These are phyloP conservation scores for Polyporus tsugae DNA, from an alignment of 1,284 basidiomycete genomes.

Conservation along the genomic window DNA sequence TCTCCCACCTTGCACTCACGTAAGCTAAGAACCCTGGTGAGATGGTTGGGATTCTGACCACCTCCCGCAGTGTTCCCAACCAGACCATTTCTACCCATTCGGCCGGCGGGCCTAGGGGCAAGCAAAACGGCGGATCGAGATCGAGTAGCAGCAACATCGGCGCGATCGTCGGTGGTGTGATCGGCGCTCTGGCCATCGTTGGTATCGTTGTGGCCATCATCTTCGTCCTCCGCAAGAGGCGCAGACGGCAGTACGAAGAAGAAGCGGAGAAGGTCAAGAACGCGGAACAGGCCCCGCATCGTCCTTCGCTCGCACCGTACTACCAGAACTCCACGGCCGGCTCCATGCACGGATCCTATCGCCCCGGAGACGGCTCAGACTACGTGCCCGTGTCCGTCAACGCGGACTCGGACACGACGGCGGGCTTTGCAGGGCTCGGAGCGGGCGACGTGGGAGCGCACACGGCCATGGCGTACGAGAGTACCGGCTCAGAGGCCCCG, in stretches of 20 bases:
- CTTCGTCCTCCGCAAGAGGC: slow-evolving; percentile 24
- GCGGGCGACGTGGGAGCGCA: background rate
- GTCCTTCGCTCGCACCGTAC: slow-evolving; percentile 25
- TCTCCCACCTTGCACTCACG: slow-evolving; percentile 35
- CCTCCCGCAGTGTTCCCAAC: slow-evolving; percentile 27
- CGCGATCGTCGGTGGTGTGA: slow-evolving; percentile 32
- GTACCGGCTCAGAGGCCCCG: background rate
- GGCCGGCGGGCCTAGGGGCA: background rate
- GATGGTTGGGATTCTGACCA: background rate
- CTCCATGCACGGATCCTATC: background rate
- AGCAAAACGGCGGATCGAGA: too few relatives aligned
- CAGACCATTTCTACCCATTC: slow-evolving; percentile 25
- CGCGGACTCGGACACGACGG: slow-evolving; percentile 1
- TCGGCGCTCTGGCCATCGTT: slow-evolving; percentile 27
- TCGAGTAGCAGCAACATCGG: slow-evolving; percentile 14
- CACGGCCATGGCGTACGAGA: background rate
- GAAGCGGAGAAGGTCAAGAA: slow-evolving; percentile 18
- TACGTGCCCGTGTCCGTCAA: background rate
- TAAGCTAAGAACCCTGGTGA: slow-evolving; percentile 14
- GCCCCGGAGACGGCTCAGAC: background rate
- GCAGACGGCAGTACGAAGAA: background rate
- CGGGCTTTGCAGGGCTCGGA: slow-evolving; percentile 13
- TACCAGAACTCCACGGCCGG: background rate
- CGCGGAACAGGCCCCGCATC: slow-evolving; percentile 13
- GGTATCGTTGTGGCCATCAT: slow-evolving; percentile 13